These are phyloP conservation scores for Rubus idaeus DNA, from an alignment of 306 rosid genomes.

Conservation along the genomic window DNA sequence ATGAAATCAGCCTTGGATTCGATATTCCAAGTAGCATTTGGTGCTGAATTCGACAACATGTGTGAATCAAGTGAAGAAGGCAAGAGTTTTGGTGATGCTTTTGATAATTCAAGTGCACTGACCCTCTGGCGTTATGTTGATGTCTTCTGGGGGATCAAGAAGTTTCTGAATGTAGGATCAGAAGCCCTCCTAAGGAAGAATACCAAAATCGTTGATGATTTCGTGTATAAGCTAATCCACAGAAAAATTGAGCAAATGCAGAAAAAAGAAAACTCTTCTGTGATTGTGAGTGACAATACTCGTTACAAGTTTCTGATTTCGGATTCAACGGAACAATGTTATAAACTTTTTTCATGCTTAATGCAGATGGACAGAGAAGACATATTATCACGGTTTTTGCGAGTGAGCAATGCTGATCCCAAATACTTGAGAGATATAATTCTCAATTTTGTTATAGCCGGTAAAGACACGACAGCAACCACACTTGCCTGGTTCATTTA, in stretches of 20 bases:
- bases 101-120: slow-evolving; percentile 60
- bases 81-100: slow-evolving; percentile 51
- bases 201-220: slow-evolving; percentile 42
- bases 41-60: slow-evolving; percentile 71
- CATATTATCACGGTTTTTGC: slow-evolving; percentile 72
- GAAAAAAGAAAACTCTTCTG: slow-evolving; percentile 36
- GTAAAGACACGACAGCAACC: slow-evolving; percentile 70
- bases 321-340: slow-evolving; percentile 5
- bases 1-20: slow-evolving; percentile 72
- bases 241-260: slow-evolving; percentile 47
- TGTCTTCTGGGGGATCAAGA: slow-evolving; percentile 69
- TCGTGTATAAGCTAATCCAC: slow-evolving; percentile 52
- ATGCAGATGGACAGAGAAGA: slow-evolving; percentile 54
- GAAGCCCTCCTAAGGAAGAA: slow-evolving; percentile 50
- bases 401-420: slow-evolving; percentile 35
- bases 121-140: slow-evolving; percentile 66
- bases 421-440: slow-evolving; percentile 60
- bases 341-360: slow-evolving; percentile 9
- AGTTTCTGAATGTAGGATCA: slow-evolving; percentile 63
- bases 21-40: slow-evolving; percentile 77
- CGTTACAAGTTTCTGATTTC: slow-evolving; percentile 13
- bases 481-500: slow-evolving; percentile 79
- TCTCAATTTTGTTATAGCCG: slow-evolving; percentile 66
- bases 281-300: slow-evolving; percentile 45
- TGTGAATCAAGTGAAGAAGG: slow-evolving; percentile 79